A percentile compares a stretch with the other conserved stretches of the same genome.
These are phyloP conservation scores for Fistulinella cinereoalba DNA, from an alignment of 1,284 basidiomycete genomes.

Conservation along the genomic window DNA sequence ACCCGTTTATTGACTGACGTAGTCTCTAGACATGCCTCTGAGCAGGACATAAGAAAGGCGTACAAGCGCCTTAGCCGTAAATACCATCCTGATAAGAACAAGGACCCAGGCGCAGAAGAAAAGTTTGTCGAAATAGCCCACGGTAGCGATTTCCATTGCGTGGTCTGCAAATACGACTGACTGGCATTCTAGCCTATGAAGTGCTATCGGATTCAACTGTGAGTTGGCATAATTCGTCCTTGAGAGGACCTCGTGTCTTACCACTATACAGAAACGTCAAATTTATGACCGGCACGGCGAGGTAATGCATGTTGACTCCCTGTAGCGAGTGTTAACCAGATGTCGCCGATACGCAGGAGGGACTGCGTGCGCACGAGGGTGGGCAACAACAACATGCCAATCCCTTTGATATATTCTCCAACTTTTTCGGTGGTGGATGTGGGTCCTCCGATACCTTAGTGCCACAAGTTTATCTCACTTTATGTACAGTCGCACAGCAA, in stretches of 20 bases:
- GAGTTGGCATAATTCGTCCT: conserved; percentile 10
- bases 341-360: conserved; percentile 52
- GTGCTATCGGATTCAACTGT: conserved; percentile 81
- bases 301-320: conserved; percentile 38
- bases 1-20: conserved; percentile 29
- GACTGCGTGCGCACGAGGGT: conserved; percentile 82
- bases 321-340: conserved; percentile 5
- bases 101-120: conserved; percentile 75
- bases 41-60: conserved; percentile 85
- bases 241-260: not conserved
- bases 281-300: conserved; percentile 94
- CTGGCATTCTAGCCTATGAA: conserved; percentile 73
- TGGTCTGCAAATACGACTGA: conserved; percentile 7
- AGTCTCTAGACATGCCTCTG: conserved; percentile 80
- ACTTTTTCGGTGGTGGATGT: conserved; percentile 84
- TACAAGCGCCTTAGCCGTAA: conserved; percentile 89
- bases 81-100: conserved; percentile 94
- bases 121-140: conserved; percentile 88
- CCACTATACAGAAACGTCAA: conserved; percentile 65
- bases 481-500: conserved; percentile 16
- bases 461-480: not conserved
- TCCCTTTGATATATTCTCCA: conserved; percentile 92
- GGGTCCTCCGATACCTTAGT: conserved; percentile 26
- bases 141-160: conserved; percentile 48
- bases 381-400: conserved; percentile 69